Conservation (phyloP, 257 asterid genomes). For the Salvia splendens region DNA sequence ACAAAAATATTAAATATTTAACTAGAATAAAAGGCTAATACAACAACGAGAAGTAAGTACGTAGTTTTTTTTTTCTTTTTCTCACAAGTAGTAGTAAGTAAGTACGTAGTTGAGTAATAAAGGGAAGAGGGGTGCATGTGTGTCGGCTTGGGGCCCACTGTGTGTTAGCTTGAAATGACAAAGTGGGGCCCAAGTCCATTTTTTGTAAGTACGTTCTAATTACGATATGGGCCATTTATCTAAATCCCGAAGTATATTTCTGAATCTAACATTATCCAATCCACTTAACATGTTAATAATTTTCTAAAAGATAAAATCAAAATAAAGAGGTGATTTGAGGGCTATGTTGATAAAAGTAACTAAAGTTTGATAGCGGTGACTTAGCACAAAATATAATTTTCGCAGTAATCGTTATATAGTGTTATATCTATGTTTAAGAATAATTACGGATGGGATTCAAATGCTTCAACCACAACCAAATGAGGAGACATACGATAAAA, state of each 20-base stretch:
- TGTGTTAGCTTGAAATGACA: conserved; percentile 41
- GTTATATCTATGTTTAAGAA: not conserved
- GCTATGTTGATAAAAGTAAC: too few relatives aligned
- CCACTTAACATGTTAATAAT: not conserved
- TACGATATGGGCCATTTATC: conserved; percentile 32
- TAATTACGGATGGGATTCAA: too few relatives aligned
- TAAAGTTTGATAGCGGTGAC: too few relatives aligned
- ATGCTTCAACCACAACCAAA: not conserved
- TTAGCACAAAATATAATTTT: too few relatives aligned
- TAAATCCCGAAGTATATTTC: not conserved
- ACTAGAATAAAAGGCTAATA: not conserved
- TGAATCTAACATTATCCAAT: not conserved
- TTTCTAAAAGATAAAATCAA: too few relatives aligned
- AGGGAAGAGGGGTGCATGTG: conserved; percentile 7
- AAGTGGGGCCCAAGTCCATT: conserved; percentile 41
- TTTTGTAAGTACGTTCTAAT: conserved; percentile 15
- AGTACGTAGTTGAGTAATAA: not conserved
- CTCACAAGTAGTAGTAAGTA: too few relatives aligned
- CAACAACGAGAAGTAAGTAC: not conserved
- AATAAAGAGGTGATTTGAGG: too few relatives aligned
- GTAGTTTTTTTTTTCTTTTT: too few relatives aligned
- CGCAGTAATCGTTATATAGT: not conserved
- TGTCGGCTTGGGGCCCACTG: conserved; percentile 29
- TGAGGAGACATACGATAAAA: too few relatives aligned
- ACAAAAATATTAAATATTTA: not conserved